These are phyloP conservation scores for Amniculicola lignicola DNA, from an alignment of 495 filamentous ascomycete genomes.

Conservation along the genomic window DNA sequence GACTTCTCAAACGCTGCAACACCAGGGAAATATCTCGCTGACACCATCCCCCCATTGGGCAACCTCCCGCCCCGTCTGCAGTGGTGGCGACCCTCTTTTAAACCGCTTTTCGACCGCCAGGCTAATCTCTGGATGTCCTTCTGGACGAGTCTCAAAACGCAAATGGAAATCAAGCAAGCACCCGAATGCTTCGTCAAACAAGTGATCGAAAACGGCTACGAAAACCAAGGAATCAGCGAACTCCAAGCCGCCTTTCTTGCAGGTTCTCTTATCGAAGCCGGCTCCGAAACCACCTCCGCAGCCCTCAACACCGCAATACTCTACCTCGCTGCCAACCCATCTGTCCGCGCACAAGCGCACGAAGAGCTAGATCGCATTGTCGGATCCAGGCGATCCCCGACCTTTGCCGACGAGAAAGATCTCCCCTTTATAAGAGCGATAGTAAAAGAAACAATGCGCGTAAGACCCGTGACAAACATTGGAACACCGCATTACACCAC, in stretches of 20 bases:
- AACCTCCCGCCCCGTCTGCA: slow-evolving; percentile 19
- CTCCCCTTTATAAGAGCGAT: slow-evolving; percentile 30
- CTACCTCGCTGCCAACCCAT: slow-evolving; percentile 22
- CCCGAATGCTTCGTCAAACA: slow-evolving; percentile 37
- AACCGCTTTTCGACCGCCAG: slow-evolving; percentile 22
- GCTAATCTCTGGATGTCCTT: slow-evolving; percentile 25
- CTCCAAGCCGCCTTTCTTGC: slow-evolving; percentile 33
- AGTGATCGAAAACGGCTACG: slow-evolving; percentile 20
- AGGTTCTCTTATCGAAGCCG: slow-evolving; percentile 33
- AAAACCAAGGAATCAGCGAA: slow-evolving; percentile 23
- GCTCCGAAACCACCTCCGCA: slow-evolving; percentile 33
- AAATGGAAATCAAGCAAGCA: slow-evolving; percentile 26
- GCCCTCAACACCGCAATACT: slow-evolving; percentile 28
- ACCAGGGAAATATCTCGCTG: slow-evolving; percentile 25
- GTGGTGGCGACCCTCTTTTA: slow-evolving; percentile 26
- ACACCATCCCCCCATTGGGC: slow-evolving; percentile 20
- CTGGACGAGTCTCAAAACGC: slow-evolving; percentile 14
- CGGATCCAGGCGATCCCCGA: slow-evolving; percentile 13
- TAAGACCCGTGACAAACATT: slow-evolving; percentile 30
- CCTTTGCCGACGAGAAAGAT: slow-evolving; percentile 23
- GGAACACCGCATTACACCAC: slow-evolving; percentile 32
- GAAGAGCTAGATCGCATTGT: slow-evolving; percentile 14
- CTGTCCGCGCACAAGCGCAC: slow-evolving; percentile 12
- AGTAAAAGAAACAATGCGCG: slow-evolving; percentile 31
- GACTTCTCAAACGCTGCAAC: slow-evolving; percentile 26